A percentile compares a stretch with the other conserved stretches of the same genome.
Evolutionary conservation across 2,329 filamentous ascomycete genomes (phyloP).

Genomic region (Fusarium metavorans): DNA sequence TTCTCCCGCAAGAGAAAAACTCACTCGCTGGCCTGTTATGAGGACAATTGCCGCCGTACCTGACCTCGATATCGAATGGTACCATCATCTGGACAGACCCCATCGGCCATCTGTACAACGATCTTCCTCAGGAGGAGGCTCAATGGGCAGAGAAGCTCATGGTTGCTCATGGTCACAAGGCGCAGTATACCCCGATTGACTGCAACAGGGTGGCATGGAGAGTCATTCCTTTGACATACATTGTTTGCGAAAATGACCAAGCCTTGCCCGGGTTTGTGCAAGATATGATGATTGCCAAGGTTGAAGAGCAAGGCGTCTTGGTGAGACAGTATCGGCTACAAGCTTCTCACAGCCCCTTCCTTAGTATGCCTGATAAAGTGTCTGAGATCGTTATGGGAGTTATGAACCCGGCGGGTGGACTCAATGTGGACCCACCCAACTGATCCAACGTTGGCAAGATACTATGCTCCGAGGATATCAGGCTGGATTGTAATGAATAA

Average conservation of each 20-base stretch:
- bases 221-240: background rate
- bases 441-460: background rate
- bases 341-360: background rate
- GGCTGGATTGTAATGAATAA: background rate
- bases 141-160: background rate
- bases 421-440: background rate
- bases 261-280: background rate
- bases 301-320: background rate
- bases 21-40: background rate
- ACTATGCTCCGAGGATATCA: background rate
- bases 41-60: background rate
- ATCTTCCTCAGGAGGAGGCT: background rate
- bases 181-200: background rate
- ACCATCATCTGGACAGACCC: background rate
- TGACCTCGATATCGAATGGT: background rate
- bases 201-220: background rate
- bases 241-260: background rate
- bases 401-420: background rate
- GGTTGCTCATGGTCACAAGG: background rate
- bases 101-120: background rate
- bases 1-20: background rate
- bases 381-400: background rate
- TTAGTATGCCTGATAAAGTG: background rate
- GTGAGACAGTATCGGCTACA: background rate
- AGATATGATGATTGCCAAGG: background rate